Percentiles rank a stretch among this genome's conserved stretches.
Conservation (phyloP, 2,329 filamentous ascomycete genomes). For the Pestalotiopsis sp. region DNA sequence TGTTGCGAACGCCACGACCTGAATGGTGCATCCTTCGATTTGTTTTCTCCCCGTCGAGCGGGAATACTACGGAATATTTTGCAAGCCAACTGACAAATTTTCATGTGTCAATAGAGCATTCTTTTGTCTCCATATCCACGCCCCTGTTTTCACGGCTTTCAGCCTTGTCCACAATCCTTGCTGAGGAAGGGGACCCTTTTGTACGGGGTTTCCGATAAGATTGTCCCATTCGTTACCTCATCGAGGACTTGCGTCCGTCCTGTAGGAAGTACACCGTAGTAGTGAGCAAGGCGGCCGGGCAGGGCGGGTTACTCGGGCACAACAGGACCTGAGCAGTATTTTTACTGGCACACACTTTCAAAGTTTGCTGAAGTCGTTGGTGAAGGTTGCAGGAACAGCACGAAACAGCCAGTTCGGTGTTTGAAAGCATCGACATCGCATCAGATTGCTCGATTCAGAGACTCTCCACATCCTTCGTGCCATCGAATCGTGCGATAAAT, state of each 20-base stretch:
- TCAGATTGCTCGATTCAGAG: constrained; percentile 5
- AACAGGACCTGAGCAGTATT: neutral
- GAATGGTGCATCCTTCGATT: neutral
- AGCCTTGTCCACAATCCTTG: neutral
- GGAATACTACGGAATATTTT: neutral
- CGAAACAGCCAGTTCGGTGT: neutral
- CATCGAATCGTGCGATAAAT: neutral
- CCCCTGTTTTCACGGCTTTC: neutral
- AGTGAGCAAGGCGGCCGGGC: neutral
- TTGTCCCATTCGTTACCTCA: neutral
- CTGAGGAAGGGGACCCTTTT: neutral
- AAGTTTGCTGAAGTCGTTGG: neutral
- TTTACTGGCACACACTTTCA: neutral
- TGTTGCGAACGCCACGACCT: neutral
- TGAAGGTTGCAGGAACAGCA: neutral
- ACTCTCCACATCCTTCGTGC: neutral
- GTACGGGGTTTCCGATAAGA: neutral
- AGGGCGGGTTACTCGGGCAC: neutral
- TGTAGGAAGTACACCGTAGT: neutral
- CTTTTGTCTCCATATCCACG: neutral
- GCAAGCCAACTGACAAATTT: neutral
- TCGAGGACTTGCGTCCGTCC: neutral
- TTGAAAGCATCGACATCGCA: neutral
- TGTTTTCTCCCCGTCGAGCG: neutral
- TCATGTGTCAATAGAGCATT: neutral